Conservation (phyloP, 1,284 basidiomycete species). For the Sporisorium iseilematis-ciliati region DNA sequence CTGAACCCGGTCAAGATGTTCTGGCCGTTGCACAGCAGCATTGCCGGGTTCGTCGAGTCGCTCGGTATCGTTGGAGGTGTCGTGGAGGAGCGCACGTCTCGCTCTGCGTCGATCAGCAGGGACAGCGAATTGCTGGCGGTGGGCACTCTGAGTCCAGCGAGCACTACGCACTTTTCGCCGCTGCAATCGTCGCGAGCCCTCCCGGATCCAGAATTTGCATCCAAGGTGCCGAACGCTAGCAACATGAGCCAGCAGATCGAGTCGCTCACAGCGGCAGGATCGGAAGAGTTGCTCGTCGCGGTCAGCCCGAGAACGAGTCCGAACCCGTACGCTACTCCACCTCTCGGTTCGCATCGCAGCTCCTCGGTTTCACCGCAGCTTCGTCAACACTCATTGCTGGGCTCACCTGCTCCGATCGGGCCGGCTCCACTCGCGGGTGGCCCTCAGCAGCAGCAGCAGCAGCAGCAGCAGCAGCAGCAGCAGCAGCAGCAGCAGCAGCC, state of each 20-base stretch:
- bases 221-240: conserved; percentile 24
- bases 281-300: conserved; percentile 32
- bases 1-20: conserved; percentile 55
- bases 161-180: conserved; percentile 42
- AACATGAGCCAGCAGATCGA: conserved; percentile 42
- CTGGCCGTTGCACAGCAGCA: conserved; percentile 49
- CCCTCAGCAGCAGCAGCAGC: conserved; percentile 1
- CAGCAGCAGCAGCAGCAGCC: conserved; percentile 10
- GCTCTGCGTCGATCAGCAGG: conserved; percentile 33
- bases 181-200: conserved; percentile 26
- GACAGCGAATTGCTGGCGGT: conserved; percentile 26
- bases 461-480: conserved; percentile 7
- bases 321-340: conserved; percentile 31
- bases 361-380: conserved; percentile 27
- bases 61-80: conserved; percentile 36
- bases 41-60: conserved; percentile 39
- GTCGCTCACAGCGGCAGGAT: conserved; percentile 25
- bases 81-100: neutral
- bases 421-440: neutral
- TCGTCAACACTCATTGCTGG: conserved; percentile 24
- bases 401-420: conserved; percentile 44
- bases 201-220: conserved; percentile 33
- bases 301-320: conserved; percentile 19
- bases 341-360: conserved; percentile 26
- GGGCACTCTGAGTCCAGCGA: conserved; percentile 22